Conservation (phyloP, 768 basidiomycete genomes). For the Chlorophyllum brunneum region DNA sequence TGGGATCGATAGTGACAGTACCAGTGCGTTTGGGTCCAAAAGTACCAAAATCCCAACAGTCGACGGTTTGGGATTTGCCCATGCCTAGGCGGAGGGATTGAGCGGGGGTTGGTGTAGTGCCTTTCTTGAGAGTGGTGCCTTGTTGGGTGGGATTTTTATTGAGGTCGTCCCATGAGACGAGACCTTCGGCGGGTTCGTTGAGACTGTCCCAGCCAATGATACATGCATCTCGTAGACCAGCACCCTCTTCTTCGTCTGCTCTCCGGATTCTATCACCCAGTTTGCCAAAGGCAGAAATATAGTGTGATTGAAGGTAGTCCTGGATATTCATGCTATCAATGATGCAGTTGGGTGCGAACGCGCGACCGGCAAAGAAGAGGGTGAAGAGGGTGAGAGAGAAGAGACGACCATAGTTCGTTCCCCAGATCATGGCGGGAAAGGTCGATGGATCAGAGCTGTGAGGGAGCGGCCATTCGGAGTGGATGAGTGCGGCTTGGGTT, state of each 20-base stretch:
- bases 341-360: conserved; percentile 87
- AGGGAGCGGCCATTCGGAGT: conserved; percentile 79
- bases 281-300: conserved; percentile 66
- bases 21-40: conserved; percentile 78
- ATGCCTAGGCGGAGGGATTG: conserved; percentile 85
- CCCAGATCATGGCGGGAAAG: conserved; percentile 95
- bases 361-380: conserved; percentile 87
- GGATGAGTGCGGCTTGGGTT: conserved; percentile 82
- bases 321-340: conserved; percentile 93
- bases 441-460: conserved; percentile 61
- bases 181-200: conserved; percentile 92
- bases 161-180: conserved; percentile 66
- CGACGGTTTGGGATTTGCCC: conserved; percentile 79
- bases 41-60: conserved; percentile 75
- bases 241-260: conserved; percentile 42
- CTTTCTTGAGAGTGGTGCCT: conserved; percentile 77
- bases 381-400: conserved; percentile 89
- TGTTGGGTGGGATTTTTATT: conserved; percentile 60
- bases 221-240: conserved; percentile 77
- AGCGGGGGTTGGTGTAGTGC: conserved; percentile 79
- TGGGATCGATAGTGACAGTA: conserved; percentile 78
- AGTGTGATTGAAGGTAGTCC: conserved; percentile 79
- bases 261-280: conserved; percentile 68
- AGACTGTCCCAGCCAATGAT: conserved; percentile 96
- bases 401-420: conserved; percentile 90